Evolutionary conservation across 805 yeast genomes (phyloP).

Genomic region (Wickerhamiella musiphila): DNA sequence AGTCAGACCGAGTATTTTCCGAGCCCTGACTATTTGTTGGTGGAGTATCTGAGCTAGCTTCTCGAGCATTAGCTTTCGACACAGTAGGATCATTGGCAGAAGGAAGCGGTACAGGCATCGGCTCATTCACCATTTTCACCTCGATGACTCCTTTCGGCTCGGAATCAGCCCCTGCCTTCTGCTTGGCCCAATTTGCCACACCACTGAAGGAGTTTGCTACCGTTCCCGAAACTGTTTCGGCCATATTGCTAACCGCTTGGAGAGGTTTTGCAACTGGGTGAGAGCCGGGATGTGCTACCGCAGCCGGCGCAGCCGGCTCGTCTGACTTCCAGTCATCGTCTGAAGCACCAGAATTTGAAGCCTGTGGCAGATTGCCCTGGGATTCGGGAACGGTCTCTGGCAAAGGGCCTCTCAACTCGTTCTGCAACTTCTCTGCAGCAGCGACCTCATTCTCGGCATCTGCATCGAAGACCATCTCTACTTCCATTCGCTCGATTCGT

Average conservation of each 20-base stretch:
- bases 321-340: not conserved
- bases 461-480: conserved; percentile 15
- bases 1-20: too few species aligned
- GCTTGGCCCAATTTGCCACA: too few species aligned
- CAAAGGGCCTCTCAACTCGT: not conserved
- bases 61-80: not conserved
- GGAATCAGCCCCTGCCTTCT: too few species aligned
- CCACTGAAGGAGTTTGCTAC: too few species aligned
- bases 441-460: conserved; percentile 4
- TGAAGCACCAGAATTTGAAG: not conserved
- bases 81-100: not conserved
- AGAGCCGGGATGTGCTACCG: not conserved
- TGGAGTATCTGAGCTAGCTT: too few species aligned
- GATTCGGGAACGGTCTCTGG: not conserved
- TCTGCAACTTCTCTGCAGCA: not conserved
- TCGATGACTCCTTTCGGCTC: not conserved
- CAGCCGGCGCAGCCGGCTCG: not conserved
- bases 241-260: too few species aligned
- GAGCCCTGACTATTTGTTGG: too few species aligned
- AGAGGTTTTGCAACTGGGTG: too few species aligned
- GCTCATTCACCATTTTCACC: not conserved
- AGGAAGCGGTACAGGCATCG: not conserved
- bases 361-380: too few species aligned
- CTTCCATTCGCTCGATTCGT: conserved; percentile 15
- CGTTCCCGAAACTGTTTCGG: too few species aligned